A percentile compares a stretch with the other conserved stretches of the same genome.
Conservation (phyloP, 1,139 yeast species). For the Geotrichum europaeum region DNA sequence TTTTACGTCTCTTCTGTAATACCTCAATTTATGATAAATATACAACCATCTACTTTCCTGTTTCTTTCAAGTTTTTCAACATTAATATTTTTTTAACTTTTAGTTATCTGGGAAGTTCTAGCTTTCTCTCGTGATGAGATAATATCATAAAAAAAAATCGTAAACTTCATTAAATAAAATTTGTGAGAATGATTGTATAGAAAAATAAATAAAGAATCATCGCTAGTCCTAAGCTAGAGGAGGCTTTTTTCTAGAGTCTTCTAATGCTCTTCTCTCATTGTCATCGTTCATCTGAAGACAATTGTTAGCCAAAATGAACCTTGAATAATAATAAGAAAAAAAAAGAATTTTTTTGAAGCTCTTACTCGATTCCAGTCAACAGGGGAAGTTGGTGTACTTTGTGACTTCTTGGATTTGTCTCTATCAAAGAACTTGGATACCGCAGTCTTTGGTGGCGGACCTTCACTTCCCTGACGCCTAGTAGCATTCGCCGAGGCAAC, state of each 20-base stretch:
- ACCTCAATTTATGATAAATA: background rate
- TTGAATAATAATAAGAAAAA: background rate
- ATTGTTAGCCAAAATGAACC: background rate
- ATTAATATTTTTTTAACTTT: background rate
- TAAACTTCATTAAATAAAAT: conserved; percentile 6
- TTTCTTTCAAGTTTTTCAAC: background rate
- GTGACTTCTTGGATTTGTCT: conserved; percentile 6
- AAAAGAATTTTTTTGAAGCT: conserved; percentile 5
- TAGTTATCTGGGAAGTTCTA: background rate
- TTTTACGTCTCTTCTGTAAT: background rate
- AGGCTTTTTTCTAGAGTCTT: background rate
- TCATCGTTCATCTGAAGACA: conserved; percentile 1
- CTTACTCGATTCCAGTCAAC: conserved; percentile 14
- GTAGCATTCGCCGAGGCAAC: background rate
- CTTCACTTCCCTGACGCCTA: conserved; percentile 19
- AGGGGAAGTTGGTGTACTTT: conserved; percentile 13
- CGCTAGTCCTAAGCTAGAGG: background rate
- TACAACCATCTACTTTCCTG: background rate
- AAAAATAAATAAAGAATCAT: background rate
- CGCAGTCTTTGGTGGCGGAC: conserved; percentile 25
- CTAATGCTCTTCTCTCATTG: background rate
- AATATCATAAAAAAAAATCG: background rate
- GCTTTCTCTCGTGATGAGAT: background rate
- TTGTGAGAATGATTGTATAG: background rate
- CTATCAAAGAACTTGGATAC: conserved; percentile 26